Evolutionary conservation across 1,284 basidiomycete genomes (phyloP), one percentile per base, ranked within the genome.

Genomic region (Trametes polyzona): DNA sequence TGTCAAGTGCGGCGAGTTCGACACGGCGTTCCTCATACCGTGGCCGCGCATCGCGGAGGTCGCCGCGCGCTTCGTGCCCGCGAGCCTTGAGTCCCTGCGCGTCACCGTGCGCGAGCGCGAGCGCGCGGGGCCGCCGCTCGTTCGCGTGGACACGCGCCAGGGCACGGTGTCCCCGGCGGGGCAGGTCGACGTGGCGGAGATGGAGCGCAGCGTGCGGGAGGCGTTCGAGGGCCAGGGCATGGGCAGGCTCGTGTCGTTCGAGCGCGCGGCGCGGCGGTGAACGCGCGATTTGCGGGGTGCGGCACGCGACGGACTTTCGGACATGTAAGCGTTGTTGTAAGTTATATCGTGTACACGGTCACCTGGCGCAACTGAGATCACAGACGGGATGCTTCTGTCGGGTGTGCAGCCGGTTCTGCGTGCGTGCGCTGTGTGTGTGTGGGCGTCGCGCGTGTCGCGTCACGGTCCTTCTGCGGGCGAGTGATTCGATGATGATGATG

Each of bases 171-270:
- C 29, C 10, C 4, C n/a, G 30, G 26, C 7, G 19, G 41, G 17
- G 42, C 24, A 3, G 16, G 51, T 62, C 2, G 55, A 62, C 39
- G 26, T 62, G 2, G 51, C 23, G 33, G 55, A 55, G 36, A 62
- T 59, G 61, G 61, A 62, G 52, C 19, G 36, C 5, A 49, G 29
- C 27, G 55, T 55, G 29, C 16, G 33, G 21, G 40, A n/a, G 16
- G 57, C 61, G 40, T 62, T 62, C 11, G 40, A 6, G 27, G 61
- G 52, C 46, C 52, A 59, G 57, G 58, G 54, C 9, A 39, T 62
- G 23, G 61, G 35, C 12, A 33, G n/a, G 46, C 33, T 57, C 11
- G 32, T 59, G 1, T 24, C 23, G 17, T 59, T 62, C 33, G 52
- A 53, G 52, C 52, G 30, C 7, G 27, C 46, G 7, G 43, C 5